These are phyloP conservation scores for Yamadazyma philogaea DNA, from an alignment of 805 yeast genomes.

Conservation along the genomic window DNA sequence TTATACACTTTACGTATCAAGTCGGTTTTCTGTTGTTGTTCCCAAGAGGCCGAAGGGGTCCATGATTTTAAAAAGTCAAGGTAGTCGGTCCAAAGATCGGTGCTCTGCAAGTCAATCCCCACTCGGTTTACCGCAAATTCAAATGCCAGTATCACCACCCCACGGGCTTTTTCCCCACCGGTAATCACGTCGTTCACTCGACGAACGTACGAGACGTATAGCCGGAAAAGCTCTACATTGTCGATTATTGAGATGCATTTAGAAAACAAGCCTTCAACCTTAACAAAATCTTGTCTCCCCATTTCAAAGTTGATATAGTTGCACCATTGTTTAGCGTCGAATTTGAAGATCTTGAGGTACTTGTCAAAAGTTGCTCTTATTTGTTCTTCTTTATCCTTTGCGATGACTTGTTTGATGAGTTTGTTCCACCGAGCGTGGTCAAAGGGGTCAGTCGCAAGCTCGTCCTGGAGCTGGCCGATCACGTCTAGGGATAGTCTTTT, in stretches of 20 bases:
- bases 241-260: constrained; percentile 60
- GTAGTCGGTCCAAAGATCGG: constrained; percentile 77
- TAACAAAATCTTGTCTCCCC: constrained; percentile 59
- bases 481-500: constrained; percentile 38
- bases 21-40: constrained; percentile 77
- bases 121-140: constrained; percentile 77
- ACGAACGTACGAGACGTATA: constrained; percentile 77
- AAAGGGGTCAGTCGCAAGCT: constrained; percentile 48
- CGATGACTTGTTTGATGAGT: constrained; percentile 46
- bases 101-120: constrained; percentile 73
- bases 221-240: constrained; percentile 68
- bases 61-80: constrained; percentile 72
- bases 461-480: constrained; percentile 58
- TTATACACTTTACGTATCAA: constrained; percentile 70
- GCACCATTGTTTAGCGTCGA: constrained; percentile 64
- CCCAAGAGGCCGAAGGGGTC: constrained; percentile 81
- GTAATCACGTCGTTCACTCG: constrained; percentile 66
- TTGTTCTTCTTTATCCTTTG: constrained; percentile 57
- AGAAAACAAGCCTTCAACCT: constrained; percentile 64
- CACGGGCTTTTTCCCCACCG: constrained; percentile 79
- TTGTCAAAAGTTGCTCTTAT: constrained; percentile 57
- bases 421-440: constrained; percentile 57
- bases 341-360: constrained; percentile 63
- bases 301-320: constrained; percentile 64
- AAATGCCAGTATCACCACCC: constrained; percentile 73